These are phyloP conservation scores for Neurospora sp. DNA, from an alignment of 495 filamentous ascomycete species.

Conservation along the genomic window DNA sequence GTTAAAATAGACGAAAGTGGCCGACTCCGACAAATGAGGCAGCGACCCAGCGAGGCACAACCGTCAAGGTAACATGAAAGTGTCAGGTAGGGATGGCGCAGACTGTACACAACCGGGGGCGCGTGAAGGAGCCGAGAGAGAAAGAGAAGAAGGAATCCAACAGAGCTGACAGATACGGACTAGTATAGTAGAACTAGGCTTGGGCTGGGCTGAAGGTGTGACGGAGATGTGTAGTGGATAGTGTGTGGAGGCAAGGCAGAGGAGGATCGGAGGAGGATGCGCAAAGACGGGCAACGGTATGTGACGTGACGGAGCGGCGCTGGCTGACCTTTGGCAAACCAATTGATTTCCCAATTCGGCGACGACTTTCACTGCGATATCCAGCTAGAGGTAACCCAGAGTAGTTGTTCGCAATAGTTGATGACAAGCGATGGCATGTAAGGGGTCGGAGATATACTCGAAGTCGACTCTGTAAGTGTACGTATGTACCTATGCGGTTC, in stretches of 20 bases:
- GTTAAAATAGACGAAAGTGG: constrained; percentile 29
- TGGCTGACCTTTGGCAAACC: neutral
- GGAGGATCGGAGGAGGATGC: neutral
- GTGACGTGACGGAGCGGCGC: neutral
- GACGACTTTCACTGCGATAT: neutral
- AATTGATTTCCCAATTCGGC: neutral
- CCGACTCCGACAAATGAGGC: constrained; percentile 30
- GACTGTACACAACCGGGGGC: neutral
- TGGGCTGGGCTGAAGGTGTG: neutral
- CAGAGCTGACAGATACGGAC: neutral
- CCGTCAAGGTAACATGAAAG: constrained; percentile 6
- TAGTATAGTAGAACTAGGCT: neutral
- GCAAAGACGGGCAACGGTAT: neutral
- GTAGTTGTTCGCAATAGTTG: neutral
- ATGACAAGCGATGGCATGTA: neutral
- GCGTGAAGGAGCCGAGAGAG: neutral
- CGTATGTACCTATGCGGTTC: neutral
- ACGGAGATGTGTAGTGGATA: neutral
- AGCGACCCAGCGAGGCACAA: constrained; percentile 18
- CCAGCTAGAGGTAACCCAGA: neutral
- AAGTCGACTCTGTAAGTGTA: neutral
- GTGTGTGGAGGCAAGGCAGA: neutral
- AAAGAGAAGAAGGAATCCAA: neutral
- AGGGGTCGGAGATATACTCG: neutral
- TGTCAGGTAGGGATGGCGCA: constrained; percentile 7